A percentile compares a stretch with the other conserved stretches of the same genome.
Conservation (phyloP, 2,329 filamentous ascomycete genomes). For the Pseudogymnoascus sp. region DNA sequence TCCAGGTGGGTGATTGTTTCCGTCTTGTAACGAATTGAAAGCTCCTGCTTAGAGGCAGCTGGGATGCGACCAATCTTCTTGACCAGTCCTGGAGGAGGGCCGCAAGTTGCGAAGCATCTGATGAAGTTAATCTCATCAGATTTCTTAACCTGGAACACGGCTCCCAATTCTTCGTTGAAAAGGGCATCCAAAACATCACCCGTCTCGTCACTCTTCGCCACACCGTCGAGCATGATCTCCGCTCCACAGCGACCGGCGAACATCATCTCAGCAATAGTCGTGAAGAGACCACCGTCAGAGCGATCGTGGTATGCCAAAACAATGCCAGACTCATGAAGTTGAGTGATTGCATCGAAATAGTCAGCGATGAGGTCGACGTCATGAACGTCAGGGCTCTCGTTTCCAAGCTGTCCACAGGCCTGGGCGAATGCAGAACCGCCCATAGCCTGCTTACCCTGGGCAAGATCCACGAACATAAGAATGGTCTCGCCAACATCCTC, state of each 20-base stretch:
- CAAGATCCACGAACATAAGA: constrained; percentile 85
- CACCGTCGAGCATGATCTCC: constrained; percentile 72
- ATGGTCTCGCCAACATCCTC: constrained; percentile 86
- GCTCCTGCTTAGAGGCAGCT: constrained; percentile 59
- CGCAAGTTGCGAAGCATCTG: constrained; percentile 83
- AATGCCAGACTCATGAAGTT: constrained; percentile 56
- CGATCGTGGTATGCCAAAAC: constrained; percentile 93
- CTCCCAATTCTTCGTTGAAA: constrained; percentile 94
- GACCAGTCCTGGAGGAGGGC: constrained; percentile 72
- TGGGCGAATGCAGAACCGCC: constrained; percentile 90
- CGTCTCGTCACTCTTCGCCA: constrained; percentile 53
- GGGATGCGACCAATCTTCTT: constrained; percentile 75
- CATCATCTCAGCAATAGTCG: constrained; percentile 93
- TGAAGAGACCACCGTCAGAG: constrained; percentile 86
- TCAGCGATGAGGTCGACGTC: constrained; percentile 74
- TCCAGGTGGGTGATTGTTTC: constrained; percentile 60
- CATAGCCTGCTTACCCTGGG: constrained; percentile 68
- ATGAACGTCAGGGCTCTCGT: constrained; percentile 78
- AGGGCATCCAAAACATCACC: constrained; percentile 61
- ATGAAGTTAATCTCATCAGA: constrained; percentile 78
- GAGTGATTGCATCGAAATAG: constrained; percentile 77
- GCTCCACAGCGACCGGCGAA: constrained; percentile 89
- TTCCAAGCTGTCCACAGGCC: constrained; percentile 75
- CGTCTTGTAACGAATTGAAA: constrained; percentile 66
- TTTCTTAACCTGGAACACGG: constrained; percentile 89